Percentiles rank a stretch among this genome's conserved stretches.
These are phyloP conservation scores for Hippophae gyantsensis DNA, from an alignment of 306 rosid genomes.

Conservation along the genomic window DNA sequence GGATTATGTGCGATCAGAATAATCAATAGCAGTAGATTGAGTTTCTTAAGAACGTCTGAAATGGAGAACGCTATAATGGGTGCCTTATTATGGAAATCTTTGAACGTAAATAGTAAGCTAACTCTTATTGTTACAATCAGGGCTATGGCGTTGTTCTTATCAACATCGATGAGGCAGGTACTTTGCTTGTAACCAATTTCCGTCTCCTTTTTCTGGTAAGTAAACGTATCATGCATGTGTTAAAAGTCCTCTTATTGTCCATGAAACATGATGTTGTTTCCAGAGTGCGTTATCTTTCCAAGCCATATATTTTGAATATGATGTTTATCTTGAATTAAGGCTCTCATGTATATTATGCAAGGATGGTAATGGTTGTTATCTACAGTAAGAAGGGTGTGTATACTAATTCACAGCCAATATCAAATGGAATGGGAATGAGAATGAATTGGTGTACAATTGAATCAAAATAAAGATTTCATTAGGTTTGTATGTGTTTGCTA, in stretches of 20 bases:
- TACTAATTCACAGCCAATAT: no score
- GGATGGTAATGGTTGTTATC: background rate
- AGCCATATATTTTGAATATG: background rate
- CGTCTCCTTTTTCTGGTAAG: constrained; percentile 91
- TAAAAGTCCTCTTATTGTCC: constrained; percentile 9
- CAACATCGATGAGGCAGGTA: constrained; percentile 86
- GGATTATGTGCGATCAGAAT: no score
- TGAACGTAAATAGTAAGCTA: no score
- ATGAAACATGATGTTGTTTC: constrained; percentile 2
- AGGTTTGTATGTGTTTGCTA: no score
- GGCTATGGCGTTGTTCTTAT: constrained; percentile 93
- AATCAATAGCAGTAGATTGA: no score
- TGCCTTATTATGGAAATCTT: no score
- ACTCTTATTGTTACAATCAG: constrained; percentile 29
- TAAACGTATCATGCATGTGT: constrained; percentile 13
- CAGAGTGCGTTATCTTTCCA: constrained; percentile 1
- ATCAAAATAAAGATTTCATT: no score
- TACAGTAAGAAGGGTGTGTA: no score
- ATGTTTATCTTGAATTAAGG: background rate
- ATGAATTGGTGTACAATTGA: no score
- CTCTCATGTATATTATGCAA: background rate
- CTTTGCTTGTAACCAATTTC: constrained; percentile 73
- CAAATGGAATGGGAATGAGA: no score
- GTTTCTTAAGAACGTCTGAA: no score
- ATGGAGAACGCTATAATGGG: no score